Base-by-base conservation (phyloP, 2,329 filamentous ascomycete genomes). In the Xylaria sp. region DNA sequence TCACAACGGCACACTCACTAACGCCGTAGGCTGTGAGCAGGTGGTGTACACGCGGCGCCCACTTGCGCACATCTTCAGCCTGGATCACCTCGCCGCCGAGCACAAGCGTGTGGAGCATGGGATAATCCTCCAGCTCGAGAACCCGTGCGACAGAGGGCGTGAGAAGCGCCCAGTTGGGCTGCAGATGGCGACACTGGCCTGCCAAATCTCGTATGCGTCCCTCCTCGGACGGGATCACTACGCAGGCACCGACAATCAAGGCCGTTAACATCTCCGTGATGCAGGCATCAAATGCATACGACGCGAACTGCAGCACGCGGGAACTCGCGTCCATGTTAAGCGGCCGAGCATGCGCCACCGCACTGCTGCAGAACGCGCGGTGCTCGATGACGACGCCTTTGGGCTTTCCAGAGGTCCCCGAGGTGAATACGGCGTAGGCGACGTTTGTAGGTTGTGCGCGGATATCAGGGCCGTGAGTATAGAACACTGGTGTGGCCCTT, bases 361-460 rank as follows among this genome's bases (percentile, higher is more conserved):
- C 45, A 25, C 57, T 51, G 28, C 40, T 58, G 28, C 40, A 58
- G 12, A 63, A 56, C 6, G 40, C 21, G 0, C 56, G 3, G 15
- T 67, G 69, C 47, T 66, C 55, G 47, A 71, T 62, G 25, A 80
- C 75, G 19, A 82, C 79, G 40, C 80, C 81, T 71, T 83, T 84
- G 5, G 81, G 81, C 21, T 72, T 73, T 7, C 81, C 81, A 1
- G 81, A 23, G 7, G 28, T 78, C 81, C 28, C 82, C 78, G 31
- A 80, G 33, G 82, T 84, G 68, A 82, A 83, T 71, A 83, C 79
- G 64, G 82, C 80, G 28, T 71, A 71, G 14, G 65, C 64, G n/a
- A 53, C 49, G 38, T 69, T 61, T 8, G 3, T 23, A 11, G 42
- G 42, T 14, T 40, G 37, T 14, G 14, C 33, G 40, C n/a, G 6